Conservation (phyloP, 176 grass and related monocot species). For the Avena sativa region DNA sequence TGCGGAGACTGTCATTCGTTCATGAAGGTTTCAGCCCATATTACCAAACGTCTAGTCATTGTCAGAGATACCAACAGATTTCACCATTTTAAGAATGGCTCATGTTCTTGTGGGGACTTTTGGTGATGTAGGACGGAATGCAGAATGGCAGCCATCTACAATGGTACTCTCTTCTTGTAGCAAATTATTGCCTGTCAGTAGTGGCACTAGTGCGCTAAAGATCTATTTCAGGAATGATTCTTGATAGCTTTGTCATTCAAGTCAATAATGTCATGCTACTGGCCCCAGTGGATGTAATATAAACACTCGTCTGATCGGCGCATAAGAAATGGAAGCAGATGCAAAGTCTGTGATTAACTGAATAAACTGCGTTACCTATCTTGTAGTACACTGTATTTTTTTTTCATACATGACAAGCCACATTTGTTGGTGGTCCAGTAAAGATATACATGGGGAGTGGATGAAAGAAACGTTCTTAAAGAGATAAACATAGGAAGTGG, state of each 20-base stretch:
- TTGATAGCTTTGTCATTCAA: slow-evolving; percentile 42
- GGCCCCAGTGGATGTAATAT: slow-evolving; percentile 41
- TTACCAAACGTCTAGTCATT: slow-evolving; percentile 41
- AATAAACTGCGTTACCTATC: slow-evolving; percentile 23
- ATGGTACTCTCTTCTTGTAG: slow-evolving; percentile 39
- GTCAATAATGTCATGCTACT: slow-evolving; percentile 45
- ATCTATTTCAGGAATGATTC: slow-evolving; percentile 44
- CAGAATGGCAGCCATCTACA: slow-evolving; percentile 22
- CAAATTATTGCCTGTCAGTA: slow-evolving; percentile 46
- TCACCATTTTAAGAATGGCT: slow-evolving; percentile 47
- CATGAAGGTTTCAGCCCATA: slow-evolving; percentile 41
- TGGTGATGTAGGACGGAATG: slow-evolving; percentile 48
- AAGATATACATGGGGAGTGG: slow-evolving; percentile 23
- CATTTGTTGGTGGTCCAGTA: slow-evolving; percentile 5
- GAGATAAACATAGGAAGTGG: slow-evolving; percentile 20
- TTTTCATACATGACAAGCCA: slow-evolving; percentile 17
- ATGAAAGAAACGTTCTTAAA: slow-evolving; percentile 25
- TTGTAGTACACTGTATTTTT: slow-evolving; percentile 9
- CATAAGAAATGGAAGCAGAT: slow-evolving; percentile 33
- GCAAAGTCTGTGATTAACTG: slow-evolving; percentile 23
- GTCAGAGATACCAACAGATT: slow-evolving; percentile 53
- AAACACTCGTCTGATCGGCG: slow-evolving; percentile 32
- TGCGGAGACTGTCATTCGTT: slow-evolving; percentile 58
- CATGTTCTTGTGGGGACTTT: slow-evolving; percentile 60
- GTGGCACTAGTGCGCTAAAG: slow-evolving; percentile 26